These are phyloP conservation scores for Collybia nuda DNA, from an alignment of 768 basidiomycete genomes.

Conservation along the genomic window DNA sequence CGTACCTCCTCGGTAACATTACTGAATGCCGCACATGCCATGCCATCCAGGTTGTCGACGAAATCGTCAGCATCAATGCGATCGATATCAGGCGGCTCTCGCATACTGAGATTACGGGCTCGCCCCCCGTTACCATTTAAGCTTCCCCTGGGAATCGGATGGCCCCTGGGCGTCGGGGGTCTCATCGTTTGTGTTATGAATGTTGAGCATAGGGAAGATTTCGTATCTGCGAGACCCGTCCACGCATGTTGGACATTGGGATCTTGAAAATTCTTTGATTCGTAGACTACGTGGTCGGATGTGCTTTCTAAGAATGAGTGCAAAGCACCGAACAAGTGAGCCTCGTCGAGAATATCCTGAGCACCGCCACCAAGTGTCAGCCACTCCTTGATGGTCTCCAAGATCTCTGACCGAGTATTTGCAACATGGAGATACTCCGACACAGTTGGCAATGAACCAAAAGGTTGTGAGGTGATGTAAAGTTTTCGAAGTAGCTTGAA, in stretches of 20 bases:
- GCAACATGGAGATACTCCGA: conserved; percentile 50
- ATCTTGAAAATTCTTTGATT: conserved; percentile 39
- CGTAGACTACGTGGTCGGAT: conserved; percentile 51
- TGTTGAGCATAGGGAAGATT: conserved; percentile 35
- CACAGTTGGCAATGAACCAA: conserved; percentile 37
- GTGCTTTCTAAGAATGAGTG: conserved; percentile 57
- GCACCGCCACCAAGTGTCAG: conserved; percentile 70
- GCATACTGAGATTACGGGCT: conserved; percentile 33
- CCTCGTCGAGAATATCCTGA: conserved; percentile 76
- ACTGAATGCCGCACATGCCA: conserved; percentile 72
- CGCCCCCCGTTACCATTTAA: conserved; percentile 23
- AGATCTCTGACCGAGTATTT: conserved; percentile 57
- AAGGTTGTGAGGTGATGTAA: conserved; percentile 54
- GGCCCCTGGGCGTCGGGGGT: conserved; percentile 37
- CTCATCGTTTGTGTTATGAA: conserved; percentile 62
- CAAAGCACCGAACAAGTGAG: conserved; percentile 58
- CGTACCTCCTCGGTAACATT: conserved; percentile 78
- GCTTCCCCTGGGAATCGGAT: conserved; percentile 11
- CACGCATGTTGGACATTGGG: conserved; percentile 46
- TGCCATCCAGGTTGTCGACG: conserved; percentile 76
- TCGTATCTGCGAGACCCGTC: conserved; percentile 42
- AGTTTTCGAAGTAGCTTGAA: conserved; percentile 73
- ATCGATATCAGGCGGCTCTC: conserved; percentile 64
- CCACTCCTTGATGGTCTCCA: conserved; percentile 73
- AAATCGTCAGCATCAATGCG: conserved; percentile 64